Percentiles rank a stretch among this genome's conserved stretches.
Conservation (phyloP, 805 yeast genomes). For the Yarrowia sp. region DNA sequence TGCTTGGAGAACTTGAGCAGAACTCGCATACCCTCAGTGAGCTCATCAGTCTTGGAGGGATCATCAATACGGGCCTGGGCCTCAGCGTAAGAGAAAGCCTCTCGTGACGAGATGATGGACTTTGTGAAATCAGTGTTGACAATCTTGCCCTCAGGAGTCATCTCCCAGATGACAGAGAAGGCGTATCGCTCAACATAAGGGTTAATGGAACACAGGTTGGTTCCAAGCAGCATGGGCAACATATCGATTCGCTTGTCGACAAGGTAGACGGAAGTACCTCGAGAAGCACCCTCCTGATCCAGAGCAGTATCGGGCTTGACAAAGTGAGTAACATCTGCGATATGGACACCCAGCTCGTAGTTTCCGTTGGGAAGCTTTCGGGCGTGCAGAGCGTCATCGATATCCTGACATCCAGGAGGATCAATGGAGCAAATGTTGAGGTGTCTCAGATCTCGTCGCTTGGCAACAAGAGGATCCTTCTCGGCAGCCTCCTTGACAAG, state of each 20-base stretch:
- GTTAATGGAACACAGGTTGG: slow-evolving; percentile 90
- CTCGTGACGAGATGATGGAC: slow-evolving; percentile 84
- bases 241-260: slow-evolving; percentile 98
- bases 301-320: slow-evolving; percentile 89
- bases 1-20: slow-evolving; percentile 76
- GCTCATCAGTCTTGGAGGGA: slow-evolving; percentile 65
- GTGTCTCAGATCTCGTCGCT: slow-evolving; percentile 83
- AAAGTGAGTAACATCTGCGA: slow-evolving; percentile 97
- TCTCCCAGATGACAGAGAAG: slow-evolving; percentile 93
- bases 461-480: slow-evolving; percentile 40
- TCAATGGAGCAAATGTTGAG: slow-evolving; percentile 91
- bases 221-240: slow-evolving; percentile 93
- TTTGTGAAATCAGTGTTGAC: slow-evolving; percentile 76
- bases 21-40: slow-evolving; percentile 86
- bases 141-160: slow-evolving; percentile 82
- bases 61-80: slow-evolving; percentile 94
- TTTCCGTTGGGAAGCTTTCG: slow-evolving; percentile 81
- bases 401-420: slow-evolving; percentile 98
- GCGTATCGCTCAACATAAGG: slow-evolving; percentile 96
- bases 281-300: slow-evolving; percentile 92
- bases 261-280: slow-evolving; percentile 95
- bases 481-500: slow-evolving; percentile 41
- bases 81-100: slow-evolving; percentile 90
- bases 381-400: slow-evolving; percentile 97
- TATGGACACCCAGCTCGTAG: slow-evolving; percentile 96